Evolutionary conservation across 805 yeast species (phyloP).

Genomic region (Clavispora santaluciae): DNA sequence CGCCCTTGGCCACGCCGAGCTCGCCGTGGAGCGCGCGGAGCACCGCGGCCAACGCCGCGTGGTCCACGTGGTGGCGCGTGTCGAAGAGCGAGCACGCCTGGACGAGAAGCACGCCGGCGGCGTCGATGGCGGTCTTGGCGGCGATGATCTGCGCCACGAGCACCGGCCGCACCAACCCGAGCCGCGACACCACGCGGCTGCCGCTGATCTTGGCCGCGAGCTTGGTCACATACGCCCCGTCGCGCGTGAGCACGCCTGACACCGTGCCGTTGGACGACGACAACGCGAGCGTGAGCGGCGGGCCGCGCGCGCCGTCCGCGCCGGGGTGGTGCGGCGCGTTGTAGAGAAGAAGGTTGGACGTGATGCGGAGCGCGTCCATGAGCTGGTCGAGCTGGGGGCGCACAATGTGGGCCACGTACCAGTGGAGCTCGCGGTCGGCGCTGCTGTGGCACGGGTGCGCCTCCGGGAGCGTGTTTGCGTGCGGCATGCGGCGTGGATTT

Average conservation of each 20-base stretch:
- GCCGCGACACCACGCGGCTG: constrained; percentile 26
- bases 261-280: constrained; percentile 50
- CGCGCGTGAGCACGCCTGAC: constrained; percentile 58
- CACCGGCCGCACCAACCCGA: constrained; percentile 27
- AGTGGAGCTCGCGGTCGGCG: constrained; percentile 16
- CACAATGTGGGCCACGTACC: constrained; percentile 14
- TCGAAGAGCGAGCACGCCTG: constrained; percentile 18
- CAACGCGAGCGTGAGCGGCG: constrained; percentile 51
- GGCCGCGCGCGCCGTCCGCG: constrained; percentile 26
- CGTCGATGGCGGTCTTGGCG: constrained; percentile 40
- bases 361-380: constrained; percentile 34
- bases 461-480: too few relatives aligned
- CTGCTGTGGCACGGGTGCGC: constrained; percentile 5
- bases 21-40: constrained; percentile 23
- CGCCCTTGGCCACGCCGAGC: constrained; percentile 21
- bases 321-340: constrained; percentile 36
- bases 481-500: not conserved
- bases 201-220: constrained; percentile 42
- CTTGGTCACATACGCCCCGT: constrained; percentile 48
- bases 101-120: constrained; percentile 24
- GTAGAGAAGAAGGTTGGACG: constrained; percentile 32
- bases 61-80: constrained; percentile 10
- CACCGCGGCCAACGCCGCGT: constrained; percentile 18
- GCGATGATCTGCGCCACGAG: constrained; percentile 43
- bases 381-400: constrained; percentile 16